Evolutionary conservation across 352 stramenopile species (phyloP), one percentile per base, ranked within the genome.

Genomic region (Globisporangium viniferum): DNA sequence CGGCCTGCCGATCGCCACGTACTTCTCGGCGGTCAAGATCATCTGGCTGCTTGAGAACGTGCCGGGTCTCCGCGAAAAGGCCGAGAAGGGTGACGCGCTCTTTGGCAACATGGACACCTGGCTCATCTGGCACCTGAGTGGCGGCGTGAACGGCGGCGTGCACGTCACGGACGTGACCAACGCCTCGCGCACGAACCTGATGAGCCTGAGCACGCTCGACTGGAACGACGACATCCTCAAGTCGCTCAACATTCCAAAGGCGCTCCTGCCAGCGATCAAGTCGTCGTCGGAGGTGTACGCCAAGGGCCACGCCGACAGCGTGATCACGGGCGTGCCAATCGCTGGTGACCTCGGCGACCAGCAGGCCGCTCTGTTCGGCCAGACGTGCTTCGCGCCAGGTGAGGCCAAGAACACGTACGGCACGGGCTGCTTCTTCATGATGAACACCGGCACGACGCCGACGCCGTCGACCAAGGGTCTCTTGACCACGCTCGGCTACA

Each of bases 61-160:
- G 6, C 77, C 84, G 6, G 85, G 86, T 20, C 71, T 99, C 22
- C 81, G 86, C 55, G 77, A 82, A 22, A 97, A 97, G 78, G 78
- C 97, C 27, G 82, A 94, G 69, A 72, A 83, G 29, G 84, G 85
- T 15, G 75, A 98, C 22, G 92, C 93, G 55, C 70, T 98, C 49
- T 99, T 99, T 72, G 98, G 98, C 54, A 99, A 98, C 59, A 98
- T 99, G 60, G 98, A 99, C 84, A 97, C 93, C 5, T 99, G 96
- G 97, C 82, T 99, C 54, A 83, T 98, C 64, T 99, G 95, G 84
- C 97, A 98, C 72, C 76, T 99, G 29, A 98, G 85, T 22, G 91
- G 91, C 33, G 88, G 88, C 39, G 67, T 82, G 5, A 74, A 96
- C 27, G 86, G 86, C 54, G 91, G 90, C 20, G 71, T 97, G 39